Base-by-base conservation (phyloP, 805 yeast genomes). In the Kuraishia borneana region DNA sequence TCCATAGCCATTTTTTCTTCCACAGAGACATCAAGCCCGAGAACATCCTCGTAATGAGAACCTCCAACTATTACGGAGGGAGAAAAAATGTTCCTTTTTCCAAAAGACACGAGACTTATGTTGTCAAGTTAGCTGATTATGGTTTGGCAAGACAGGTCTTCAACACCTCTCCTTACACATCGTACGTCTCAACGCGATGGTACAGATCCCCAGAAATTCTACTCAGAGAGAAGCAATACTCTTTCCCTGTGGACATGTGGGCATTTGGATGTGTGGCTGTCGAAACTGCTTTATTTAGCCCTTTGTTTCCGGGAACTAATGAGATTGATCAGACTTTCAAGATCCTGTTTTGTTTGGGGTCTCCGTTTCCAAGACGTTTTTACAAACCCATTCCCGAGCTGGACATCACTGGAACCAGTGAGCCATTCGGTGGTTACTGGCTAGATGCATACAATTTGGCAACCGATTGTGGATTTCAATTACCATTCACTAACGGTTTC, bases 21-120 rank as follows among this genome's bases (percentile, higher is more conserved):
- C 97, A 89, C 53, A 70, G 98, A 37, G 98, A 89, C 61, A 68
- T 89, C 32, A 89, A 89, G 55, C 97, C 98, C 0, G 96, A 89
- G 48, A 89, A 89, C 54, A 79, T 89, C 18, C 67, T 89, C 43
- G 73, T 88, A 4, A 64, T 76, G 25, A 73, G 77, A 17, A 57
- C 79, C 5, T 54, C 58, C 26, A 65, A 65, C 33, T 80, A 68
- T 46, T 79, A 70, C 51, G 70, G 71, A 2, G 43, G 56, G 8
- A 53, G 47, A 32, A 45, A 51, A 18, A 39, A 37, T 16, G 51
- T 70, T 14, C 77, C 77, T 42, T 29, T 46, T 39, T 54, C 56
- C 51, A 51, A 60, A 41, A 44, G 47, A 8, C 41, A 48, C 25
- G 68, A 68, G 39, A 53, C 60, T 18, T 83, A 76, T 44, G 68